Evolutionary conservation across 225 moss, liverwort and hornwort species (phyloP), one percentile per base, ranked within the genome.

Genomic region (Physcomitrium patens): DNA sequence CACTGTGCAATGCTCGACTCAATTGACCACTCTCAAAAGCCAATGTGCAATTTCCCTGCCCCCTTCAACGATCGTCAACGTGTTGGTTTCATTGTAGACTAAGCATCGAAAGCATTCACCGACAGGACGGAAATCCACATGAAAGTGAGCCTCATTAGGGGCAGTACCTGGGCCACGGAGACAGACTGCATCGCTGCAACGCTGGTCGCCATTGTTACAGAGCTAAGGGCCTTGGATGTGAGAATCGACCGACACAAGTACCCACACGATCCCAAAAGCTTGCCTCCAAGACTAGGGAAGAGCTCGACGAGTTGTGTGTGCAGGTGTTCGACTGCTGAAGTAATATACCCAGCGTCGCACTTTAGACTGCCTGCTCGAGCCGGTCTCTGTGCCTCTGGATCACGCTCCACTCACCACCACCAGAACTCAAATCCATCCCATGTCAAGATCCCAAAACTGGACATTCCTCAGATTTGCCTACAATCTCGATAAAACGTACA

Each of bases 131-230:
- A 53, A 43, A 13, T 52, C 31, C 31, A 37, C 31, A 37, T 37
- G 31, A 37, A 37, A 37, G 7, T 24, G 7, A 4, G 2, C 0
- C 31, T 37, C 31, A 37, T 4, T 37, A 37, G 2, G 7, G 31
- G 74, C 3, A 74, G 19, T 68, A 85, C 91, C 81, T 91, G 89
- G 31, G 83, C 79, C 48, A 86, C 64, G 19, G 84, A 77, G 23
- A 77, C 80, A 7, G 84, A 76, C 72, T 78, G 83, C 87, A 89
- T 85, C 19, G 76, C 83, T 55, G 87, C 80, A 51, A 89, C 71
- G 60, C 82, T 80, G 79, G 71, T 72, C 31, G 87, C 85, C 87
- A 89, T 89, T 18, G 42, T 60, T 16, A 51, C 15, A 17, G 20
- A 47, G 10, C 18, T 22, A 10, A 56, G 6, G 23, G 46, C 1